phyloP scores from a whole-genome alignment of 371 early-diverging fungal genomes.

The Mucor indicus region DNA sequence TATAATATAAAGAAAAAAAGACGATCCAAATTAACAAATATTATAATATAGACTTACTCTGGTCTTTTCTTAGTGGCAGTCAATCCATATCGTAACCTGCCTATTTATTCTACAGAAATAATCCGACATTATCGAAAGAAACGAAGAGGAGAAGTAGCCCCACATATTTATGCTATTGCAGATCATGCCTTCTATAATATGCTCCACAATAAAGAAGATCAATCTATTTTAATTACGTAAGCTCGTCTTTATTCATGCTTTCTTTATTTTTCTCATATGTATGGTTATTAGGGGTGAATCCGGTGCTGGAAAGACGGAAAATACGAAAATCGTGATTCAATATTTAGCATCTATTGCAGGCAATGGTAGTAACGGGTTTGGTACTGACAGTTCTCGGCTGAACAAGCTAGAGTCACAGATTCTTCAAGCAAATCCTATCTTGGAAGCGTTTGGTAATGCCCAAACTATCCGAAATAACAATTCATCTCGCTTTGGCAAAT shows the following conservation, averaged over 20 bases:
- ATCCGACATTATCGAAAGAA: conserved; percentile 79
- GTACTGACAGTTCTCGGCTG: conserved; percentile 20
- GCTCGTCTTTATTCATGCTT: neutral
- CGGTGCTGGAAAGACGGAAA: conserved; percentile 99
- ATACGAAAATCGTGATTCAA: conserved; percentile 99
- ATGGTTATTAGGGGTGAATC: conserved; percentile 89
- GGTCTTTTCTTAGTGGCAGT: conserved; percentile 99
- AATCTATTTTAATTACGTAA: conserved; percentile 98
- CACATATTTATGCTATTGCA: conserved; percentile 97
- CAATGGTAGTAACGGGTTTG: conserved; percentile 33
- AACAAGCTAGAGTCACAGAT: conserved; percentile 90
- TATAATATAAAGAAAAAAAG: neutral
- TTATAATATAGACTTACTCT: conserved; percentile 89
- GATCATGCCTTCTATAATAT: conserved; percentile 96
- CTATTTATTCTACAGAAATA: conserved; percentile 88
- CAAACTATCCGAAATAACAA: conserved; percentile 99
- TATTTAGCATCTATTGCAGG: conserved; percentile 93
- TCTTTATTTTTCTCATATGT: neutral
- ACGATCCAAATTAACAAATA: neutral
- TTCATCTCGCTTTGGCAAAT: conserved; percentile 99
- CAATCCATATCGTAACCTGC: conserved; percentile 96
- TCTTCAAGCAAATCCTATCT: conserved; percentile 95
- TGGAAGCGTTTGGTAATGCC: conserved; percentile 99
- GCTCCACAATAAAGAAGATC: conserved; percentile 92
- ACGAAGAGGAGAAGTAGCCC: conserved; percentile 88